phyloP scores from a whole-genome alignment of 768 basidiomycete species.

The Rhizopogon roseolus region DNA sequence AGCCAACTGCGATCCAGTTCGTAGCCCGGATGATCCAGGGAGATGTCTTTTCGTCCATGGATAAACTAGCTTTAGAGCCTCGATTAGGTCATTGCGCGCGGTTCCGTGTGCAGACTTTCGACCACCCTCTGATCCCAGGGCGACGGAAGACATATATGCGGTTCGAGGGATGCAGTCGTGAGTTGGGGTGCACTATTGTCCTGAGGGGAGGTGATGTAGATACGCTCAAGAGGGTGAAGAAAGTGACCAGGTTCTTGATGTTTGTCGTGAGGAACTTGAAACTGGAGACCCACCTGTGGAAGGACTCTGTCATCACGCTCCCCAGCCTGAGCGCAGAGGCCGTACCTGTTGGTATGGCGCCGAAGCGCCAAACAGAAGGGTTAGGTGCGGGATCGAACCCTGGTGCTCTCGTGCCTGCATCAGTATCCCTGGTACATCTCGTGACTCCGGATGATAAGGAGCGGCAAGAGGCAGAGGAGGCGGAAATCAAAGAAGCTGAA shows the following conservation, averaged over 20 bases:
- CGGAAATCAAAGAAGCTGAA: constrained; percentile 26
- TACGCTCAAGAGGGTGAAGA: constrained; percentile 81
- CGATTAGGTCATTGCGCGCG: constrained; percentile 82
- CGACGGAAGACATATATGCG: constrained; percentile 95
- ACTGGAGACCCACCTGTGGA: constrained; percentile 92
- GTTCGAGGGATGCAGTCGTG: constrained; percentile 91
- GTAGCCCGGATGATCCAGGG: constrained; percentile 94
- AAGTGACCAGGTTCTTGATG: constrained; percentile 86
- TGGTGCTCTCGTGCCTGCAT: constrained; percentile 12
- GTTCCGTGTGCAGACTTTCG: constrained; percentile 89
- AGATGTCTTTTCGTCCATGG: constrained; percentile 93
- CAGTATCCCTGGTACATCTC: constrained; percentile 21
- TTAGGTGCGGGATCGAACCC: constrained; percentile 11
- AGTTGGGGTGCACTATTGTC: constrained; percentile 93
- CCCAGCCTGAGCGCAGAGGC: constrained; percentile 65
- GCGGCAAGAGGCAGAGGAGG: constrained; percentile 7
- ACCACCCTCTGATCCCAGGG: constrained; percentile 92
- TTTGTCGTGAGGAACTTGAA: constrained; percentile 93
- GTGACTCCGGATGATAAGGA: constrained; percentile 13
- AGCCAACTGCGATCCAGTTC: constrained; percentile 79
- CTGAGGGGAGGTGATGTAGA: constrained; percentile 83
- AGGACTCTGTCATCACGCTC: constrained; percentile 76
- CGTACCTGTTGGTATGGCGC: constrained; percentile 37
- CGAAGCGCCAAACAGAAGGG: constrained; percentile 17
- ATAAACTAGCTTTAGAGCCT: constrained; percentile 86